Conservation (phyloP, 2,329 filamentous ascomycete genomes). For the Penicillium sp. region DNA sequence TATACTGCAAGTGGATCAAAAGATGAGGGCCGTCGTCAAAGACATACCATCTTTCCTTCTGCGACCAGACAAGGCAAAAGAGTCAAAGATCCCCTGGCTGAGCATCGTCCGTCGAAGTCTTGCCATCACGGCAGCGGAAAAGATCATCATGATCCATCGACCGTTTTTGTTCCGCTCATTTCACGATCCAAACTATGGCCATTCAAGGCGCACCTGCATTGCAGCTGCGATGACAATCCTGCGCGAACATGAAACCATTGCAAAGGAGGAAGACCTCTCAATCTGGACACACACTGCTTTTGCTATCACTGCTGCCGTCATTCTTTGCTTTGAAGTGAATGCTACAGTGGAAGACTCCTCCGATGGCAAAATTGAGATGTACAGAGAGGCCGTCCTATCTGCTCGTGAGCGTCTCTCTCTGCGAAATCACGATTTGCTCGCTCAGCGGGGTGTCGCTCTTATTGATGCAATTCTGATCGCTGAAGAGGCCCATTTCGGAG, state of each 20-base stretch:
- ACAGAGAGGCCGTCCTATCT: slow-evolving; percentile 27
- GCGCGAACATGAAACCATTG: slow-evolving; percentile 33
- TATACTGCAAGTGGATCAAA: slow-evolving; percentile 40
- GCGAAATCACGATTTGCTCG: slow-evolving; percentile 29
- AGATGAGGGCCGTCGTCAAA: slow-evolving; percentile 41
- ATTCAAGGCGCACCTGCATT: slow-evolving; percentile 43
- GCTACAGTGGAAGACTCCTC: slow-evolving; percentile 20
- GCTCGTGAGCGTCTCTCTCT: slow-evolving; percentile 29
- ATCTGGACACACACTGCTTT: slow-evolving; percentile 36
- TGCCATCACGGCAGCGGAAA: slow-evolving; percentile 45
- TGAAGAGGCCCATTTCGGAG: slow-evolving; percentile 15
- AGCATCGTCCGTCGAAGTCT: slow-evolving; percentile 41
- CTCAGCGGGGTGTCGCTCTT: slow-evolving; percentile 32
- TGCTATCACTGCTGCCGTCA: slow-evolving; percentile 34
- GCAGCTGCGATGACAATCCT: slow-evolving; percentile 46
- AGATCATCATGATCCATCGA: slow-evolving; percentile 51
- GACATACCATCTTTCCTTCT: slow-evolving; percentile 37
- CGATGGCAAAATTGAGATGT: slow-evolving; percentile 22
- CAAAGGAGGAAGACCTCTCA: slow-evolving; percentile 29
- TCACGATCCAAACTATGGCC: slow-evolving; percentile 37
- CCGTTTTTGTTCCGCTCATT: slow-evolving; percentile 42
- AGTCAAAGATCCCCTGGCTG: slow-evolving; percentile 40
- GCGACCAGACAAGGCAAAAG: slow-evolving; percentile 31
- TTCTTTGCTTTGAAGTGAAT: slow-evolving; percentile 33
- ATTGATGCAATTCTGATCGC: slow-evolving; percentile 32